Percentiles rank a stretch among this genome's conserved stretches.
Evolutionary conservation across 2,329 filamentous ascomycete species (phyloP).

Genomic region (Arachnomyces sp.): DNA sequence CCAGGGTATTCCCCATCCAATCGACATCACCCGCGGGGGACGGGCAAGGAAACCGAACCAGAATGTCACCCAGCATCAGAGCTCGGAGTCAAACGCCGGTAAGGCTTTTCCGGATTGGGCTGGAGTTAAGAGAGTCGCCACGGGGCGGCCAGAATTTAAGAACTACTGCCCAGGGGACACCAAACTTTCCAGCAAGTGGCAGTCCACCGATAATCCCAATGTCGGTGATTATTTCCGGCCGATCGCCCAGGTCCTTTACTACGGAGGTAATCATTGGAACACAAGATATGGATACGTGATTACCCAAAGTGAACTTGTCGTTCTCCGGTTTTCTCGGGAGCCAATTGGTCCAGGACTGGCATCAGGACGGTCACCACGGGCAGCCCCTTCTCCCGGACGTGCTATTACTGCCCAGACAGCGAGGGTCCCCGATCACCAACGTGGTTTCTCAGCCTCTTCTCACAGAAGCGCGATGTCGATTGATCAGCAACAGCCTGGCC

Average conservation of each 20-base stretch:
- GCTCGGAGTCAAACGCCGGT: background rate
- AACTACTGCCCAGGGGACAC: constrained; percentile 5
- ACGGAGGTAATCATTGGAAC: background rate
- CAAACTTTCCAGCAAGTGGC: constrained; percentile 3
- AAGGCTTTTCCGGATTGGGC: constrained; percentile 5
- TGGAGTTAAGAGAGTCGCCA: background rate
- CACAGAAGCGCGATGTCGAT: constrained; percentile 2
- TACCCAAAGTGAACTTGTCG: constrained; percentile 1
- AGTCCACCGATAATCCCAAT: background rate
- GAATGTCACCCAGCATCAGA: too few species aligned
- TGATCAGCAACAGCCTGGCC: background rate
- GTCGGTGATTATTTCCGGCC: background rate
- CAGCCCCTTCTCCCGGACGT: background rate
- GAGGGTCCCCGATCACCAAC: background rate
- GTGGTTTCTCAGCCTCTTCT: background rate
- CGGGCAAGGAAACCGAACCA: background rate
- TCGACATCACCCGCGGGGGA: constrained; percentile 8
- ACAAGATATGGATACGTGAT: constrained; percentile 6
- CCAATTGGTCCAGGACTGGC: constrained; percentile 1
- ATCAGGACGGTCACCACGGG: background rate
- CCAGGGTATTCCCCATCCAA: background rate
- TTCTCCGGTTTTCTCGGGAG: constrained; percentile 3
- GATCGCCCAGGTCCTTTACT: constrained; percentile 1
- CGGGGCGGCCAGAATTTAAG: background rate
- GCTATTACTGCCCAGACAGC: too few species aligned